Percentiles rank a stretch among this genome's conserved stretches.
phyloP scores from a whole-genome alignment of 495 filamentous ascomycete species.

The Pseudotulostoma volvatum region DNA sequence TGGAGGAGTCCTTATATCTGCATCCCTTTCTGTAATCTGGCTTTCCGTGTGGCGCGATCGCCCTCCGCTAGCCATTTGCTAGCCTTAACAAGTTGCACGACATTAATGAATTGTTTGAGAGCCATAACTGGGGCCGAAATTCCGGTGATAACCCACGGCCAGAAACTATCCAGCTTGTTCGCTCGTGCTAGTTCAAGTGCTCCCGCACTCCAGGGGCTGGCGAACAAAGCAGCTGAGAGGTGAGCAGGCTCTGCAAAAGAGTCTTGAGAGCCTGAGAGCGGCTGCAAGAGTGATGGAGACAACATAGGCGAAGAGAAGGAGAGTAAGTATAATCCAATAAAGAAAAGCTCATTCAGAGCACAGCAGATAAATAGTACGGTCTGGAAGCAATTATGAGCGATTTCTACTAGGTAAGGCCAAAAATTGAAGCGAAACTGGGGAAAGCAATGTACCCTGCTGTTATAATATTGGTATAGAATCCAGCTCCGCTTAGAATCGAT shows the following conservation, averaged over 20 bases:
- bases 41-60: constrained; percentile 34
- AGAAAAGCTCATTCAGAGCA: constrained; percentile 83
- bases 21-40: constrained; percentile 6
- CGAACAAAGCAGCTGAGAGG: constrained; percentile 50
- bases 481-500: constrained; percentile 48
- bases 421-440: constrained; percentile 1
- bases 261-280: constrained; percentile 26
- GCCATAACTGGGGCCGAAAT: constrained; percentile 74
- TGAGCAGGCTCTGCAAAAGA: constrained; percentile 44
- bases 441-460: constrained; percentile 61
- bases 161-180: constrained; percentile 77
- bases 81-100: constrained; percentile 88
- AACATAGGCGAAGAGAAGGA: constrained; percentile 83
- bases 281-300: constrained; percentile 61
- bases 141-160: constrained; percentile 78
- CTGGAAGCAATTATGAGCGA: constrained; percentile 26
- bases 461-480: constrained; percentile 88
- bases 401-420: constrained; percentile 6
- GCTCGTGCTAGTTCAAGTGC: constrained; percentile 79
- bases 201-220: constrained; percentile 75
- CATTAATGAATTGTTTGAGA: constrained; percentile 83
- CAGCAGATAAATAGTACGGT: constrained; percentile 85
- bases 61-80: constrained; percentile 84
- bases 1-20: constrained; percentile 19
- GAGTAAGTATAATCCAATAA: constrained; percentile 93